Conservation (phyloP, 306 rosid species). For the Rosa persica region DNA sequence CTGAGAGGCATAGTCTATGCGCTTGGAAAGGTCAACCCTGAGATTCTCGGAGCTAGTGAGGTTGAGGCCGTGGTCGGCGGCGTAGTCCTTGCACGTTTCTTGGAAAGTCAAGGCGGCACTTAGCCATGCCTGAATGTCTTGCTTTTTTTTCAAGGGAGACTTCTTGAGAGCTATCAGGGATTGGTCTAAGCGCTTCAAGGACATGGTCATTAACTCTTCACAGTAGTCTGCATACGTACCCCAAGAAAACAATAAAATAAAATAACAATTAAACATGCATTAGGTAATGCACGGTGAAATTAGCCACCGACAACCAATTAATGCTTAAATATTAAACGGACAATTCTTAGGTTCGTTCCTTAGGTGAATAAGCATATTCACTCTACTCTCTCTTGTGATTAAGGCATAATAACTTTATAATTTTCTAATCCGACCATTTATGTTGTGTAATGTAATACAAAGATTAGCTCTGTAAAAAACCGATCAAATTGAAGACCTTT, state of each 20-base stretch:
- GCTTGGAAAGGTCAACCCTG: conserved; percentile 23
- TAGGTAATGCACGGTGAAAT: not conserved
- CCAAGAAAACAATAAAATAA: not conserved
- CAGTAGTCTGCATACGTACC: conserved; percentile 34
- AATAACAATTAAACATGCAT: not conserved
- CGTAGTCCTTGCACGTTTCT: conserved; percentile 46
- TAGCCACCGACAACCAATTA: not conserved
- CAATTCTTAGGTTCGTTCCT: no score
- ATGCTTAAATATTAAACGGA: no score
- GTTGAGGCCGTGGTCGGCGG: conserved; percentile 1
- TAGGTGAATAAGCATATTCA: no score
- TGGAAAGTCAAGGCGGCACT: conserved; percentile 53
- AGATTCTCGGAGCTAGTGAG: conserved; percentile 1
- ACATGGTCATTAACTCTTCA: conserved; percentile 39
- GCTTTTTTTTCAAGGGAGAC: conserved; percentile 32
- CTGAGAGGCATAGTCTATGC: conserved; percentile 38
- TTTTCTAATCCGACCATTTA: no score
- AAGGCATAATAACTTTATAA: no score
- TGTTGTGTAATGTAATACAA: no score
- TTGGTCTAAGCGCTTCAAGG: conserved; percentile 40
- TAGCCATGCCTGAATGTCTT: conserved; percentile 57
- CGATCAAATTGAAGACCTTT: no score
- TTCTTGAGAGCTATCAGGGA: conserved; percentile 31
- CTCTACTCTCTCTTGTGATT: no score
- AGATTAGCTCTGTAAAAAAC: no score